phyloP scores from a whole-genome alignment of 2,329 filamentous ascomycete species.

The Aspergillus sp. region DNA sequence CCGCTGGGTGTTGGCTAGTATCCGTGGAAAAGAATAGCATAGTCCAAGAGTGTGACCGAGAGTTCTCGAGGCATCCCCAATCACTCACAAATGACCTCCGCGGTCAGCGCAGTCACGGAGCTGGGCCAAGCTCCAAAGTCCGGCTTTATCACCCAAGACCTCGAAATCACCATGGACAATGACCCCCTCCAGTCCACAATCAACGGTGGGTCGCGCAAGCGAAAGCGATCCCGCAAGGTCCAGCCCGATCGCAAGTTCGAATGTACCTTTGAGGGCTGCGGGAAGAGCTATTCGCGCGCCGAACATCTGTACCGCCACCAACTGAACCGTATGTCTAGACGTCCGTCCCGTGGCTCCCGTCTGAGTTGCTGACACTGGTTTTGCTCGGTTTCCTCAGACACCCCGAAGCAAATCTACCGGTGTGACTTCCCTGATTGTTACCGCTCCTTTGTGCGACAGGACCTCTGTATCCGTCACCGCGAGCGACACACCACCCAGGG shows the following conservation, averaged over 20 bases:
- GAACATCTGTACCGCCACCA: slow-evolving; percentile 97
- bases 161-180: slow-evolving; percentile 12
- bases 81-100: slow-evolving; percentile 17
- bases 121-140: slow-evolving; percentile 11
- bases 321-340: slow-evolving; percentile 76
- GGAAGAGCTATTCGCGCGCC: slow-evolving; percentile 93
- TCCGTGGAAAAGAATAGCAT: neutral
- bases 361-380: slow-evolving; percentile 5
- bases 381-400: slow-evolving; percentile 54
- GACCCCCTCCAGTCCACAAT: slow-evolving; percentile 11
- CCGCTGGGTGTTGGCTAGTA: neutral
- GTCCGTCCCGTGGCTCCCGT: neutral
- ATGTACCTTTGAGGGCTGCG: slow-evolving; percentile 82
- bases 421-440: slow-evolving; percentile 91
- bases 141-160: slow-evolving; percentile 8
- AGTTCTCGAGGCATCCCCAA: neutral
- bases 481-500: slow-evolving; percentile 70
- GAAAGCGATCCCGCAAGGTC: slow-evolving; percentile 42
- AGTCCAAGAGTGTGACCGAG: neutral
- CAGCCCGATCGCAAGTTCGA: slow-evolving; percentile 60
- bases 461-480: slow-evolving; percentile 81
- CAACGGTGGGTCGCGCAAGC: slow-evolving; percentile 14
- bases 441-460: slow-evolving; percentile 87
- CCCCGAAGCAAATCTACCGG: slow-evolving; percentile 89
- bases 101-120: slow-evolving; percentile 19